These are phyloP conservation scores for Malus asiatica DNA, from an alignment of 306 rosid species.

Conservation along the genomic window DNA sequence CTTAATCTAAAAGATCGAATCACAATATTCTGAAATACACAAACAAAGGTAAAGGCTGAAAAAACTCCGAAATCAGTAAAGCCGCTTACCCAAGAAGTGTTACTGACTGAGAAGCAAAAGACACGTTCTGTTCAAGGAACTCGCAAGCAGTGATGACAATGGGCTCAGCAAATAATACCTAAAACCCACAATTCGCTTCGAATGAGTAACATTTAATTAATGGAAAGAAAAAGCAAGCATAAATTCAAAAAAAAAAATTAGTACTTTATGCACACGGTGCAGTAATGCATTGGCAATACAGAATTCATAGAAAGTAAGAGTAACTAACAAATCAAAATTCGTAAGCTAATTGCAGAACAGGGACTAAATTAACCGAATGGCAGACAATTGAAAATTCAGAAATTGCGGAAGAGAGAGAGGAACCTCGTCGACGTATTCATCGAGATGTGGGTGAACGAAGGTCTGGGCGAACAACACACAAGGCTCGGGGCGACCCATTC, in stretches of 20 bases:
- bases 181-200: background rate
- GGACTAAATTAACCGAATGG: background rate
- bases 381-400: background rate
- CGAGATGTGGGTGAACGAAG: conserved; percentile 85
- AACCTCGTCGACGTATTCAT: conserved; percentile 98
- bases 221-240: background rate
- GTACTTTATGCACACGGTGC: background rate
- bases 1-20: background rate
- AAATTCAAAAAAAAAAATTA: background rate
- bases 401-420: background rate
- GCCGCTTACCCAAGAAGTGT: conserved; percentile 69
- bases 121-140: conserved; percentile 85
- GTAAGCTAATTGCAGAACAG: background rate
- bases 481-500: conserved; percentile 95
- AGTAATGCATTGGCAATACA: background rate
- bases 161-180: conserved; percentile 85
- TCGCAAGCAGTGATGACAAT: conserved; percentile 88
- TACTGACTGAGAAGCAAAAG: conserved; percentile 73
- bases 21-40: background rate
- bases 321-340: background rate
- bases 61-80: background rate
- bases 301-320: background rate
- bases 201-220: background rate
- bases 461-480: conserved; percentile 79
- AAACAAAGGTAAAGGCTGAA: background rate